Evolutionary conservation across 331 rosid genomes (phyloP).

Genomic region (Spiraea crenata): DNA sequence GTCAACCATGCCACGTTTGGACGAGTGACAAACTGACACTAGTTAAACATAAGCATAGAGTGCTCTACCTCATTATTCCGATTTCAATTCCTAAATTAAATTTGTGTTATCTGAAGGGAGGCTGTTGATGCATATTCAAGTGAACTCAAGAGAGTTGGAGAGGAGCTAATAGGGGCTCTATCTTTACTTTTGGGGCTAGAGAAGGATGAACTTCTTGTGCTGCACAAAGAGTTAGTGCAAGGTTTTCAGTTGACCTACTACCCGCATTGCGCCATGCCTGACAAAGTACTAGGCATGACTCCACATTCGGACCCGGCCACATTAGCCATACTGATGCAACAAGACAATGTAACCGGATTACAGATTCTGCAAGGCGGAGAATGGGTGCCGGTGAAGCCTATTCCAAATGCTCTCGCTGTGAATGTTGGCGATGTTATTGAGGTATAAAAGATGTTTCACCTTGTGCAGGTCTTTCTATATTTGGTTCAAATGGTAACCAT

Average conservation of each 20-base stretch:
- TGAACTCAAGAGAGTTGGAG: conserved; percentile 29
- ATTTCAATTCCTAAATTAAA: too few relatives aligned
- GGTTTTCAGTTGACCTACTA: conserved; percentile 35
- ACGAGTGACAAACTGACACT: too few relatives aligned
- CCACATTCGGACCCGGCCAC: conserved; percentile 38
- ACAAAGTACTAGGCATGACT: conserved; percentile 25
- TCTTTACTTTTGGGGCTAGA: conserved; percentile 39
- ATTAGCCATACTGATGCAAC: conserved; percentile 38
- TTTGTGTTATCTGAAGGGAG: conserved; percentile 7
- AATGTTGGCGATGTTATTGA: conserved; percentile 37
- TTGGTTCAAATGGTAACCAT: too few relatives aligned
- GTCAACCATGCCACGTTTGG: too few relatives aligned
- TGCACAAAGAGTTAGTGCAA: conserved; percentile 30
- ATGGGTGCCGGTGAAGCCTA: conserved; percentile 41
- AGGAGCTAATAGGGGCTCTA: conserved; percentile 23
- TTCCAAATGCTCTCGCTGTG: conserved; percentile 35
- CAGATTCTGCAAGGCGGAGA: conserved; percentile 35
- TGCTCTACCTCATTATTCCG: too few relatives aligned
- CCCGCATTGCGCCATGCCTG: conserved; percentile 37
- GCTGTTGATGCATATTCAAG: conserved; percentile 24
- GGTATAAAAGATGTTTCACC: conserved; percentile 8
- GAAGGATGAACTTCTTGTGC: conserved; percentile 20
- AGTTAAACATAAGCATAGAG: too few relatives aligned
- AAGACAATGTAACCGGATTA: conserved; percentile 29
- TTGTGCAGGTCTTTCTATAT: background rate